phyloP scores from a whole-genome alignment of 352 stramenopile genomes.

The Globisporangium lucens region DNA sequence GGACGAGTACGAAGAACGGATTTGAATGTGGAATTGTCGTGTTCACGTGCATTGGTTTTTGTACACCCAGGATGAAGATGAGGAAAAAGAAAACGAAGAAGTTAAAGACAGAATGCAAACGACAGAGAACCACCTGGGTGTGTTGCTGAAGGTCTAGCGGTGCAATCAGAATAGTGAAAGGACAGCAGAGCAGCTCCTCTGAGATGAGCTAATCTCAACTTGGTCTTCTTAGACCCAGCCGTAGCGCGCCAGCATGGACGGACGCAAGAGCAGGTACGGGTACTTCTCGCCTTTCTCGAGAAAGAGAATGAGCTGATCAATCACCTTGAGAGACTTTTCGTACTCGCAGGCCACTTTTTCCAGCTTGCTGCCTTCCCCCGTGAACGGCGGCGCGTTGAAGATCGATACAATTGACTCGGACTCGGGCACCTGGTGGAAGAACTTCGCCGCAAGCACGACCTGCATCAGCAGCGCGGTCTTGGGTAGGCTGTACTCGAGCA shows the following conservation, averaged over 20 bases:
- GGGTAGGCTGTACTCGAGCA: slow-evolving; percentile 32
- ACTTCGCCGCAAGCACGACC: slow-evolving; percentile 32
- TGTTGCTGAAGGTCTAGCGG: not conserved
- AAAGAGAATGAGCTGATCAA: slow-evolving; percentile 27
- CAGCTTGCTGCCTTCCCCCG: slow-evolving; percentile 24
- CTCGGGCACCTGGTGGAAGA: slow-evolving; percentile 27
- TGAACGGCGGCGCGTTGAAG: slow-evolving; percentile 26
- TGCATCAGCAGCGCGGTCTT: slow-evolving; percentile 20
- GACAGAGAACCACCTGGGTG: not conserved
- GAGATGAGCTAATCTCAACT: not conserved
- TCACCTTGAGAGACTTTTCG: slow-evolving; percentile 20
- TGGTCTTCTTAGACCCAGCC: slow-evolving; percentile 29
- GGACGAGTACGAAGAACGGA: not conserved
- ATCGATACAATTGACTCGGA: slow-evolving; percentile 27
- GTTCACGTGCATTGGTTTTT: not conserved
- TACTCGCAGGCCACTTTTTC: slow-evolving; percentile 20
- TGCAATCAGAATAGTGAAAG: not conserved
- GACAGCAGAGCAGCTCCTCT: not conserved
- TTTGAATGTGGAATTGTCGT: not conserved
- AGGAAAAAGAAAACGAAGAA: not conserved
- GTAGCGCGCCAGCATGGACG: slow-evolving; percentile 27
- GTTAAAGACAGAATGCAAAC: not conserved
- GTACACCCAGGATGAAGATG: not conserved
- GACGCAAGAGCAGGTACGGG: slow-evolving; percentile 34
- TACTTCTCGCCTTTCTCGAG: slow-evolving; percentile 24